These are phyloP conservation scores for Gyrodon lividus DNA, from an alignment of 768 basidiomycete species.

Conservation along the genomic window DNA sequence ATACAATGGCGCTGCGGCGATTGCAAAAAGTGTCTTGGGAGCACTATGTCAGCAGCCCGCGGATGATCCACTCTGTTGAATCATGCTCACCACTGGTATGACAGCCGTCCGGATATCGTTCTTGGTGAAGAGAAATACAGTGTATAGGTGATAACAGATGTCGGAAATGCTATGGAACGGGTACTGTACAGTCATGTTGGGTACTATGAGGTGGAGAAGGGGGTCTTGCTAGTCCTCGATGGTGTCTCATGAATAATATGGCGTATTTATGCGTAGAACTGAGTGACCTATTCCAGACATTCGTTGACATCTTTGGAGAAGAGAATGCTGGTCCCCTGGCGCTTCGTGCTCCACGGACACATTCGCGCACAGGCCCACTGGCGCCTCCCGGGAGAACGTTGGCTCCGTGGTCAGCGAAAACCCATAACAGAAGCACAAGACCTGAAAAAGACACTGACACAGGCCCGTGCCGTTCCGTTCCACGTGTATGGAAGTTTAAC, in stretches of 20 bases:
- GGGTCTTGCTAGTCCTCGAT: neutral
- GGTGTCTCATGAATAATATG: neutral
- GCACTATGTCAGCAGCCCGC: slow-evolving; percentile 1
- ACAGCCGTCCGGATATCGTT: slow-evolving; percentile 48
- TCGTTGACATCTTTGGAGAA: too few relatives aligned
- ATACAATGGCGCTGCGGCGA: slow-evolving; percentile 33
- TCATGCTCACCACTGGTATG: slow-evolving; percentile 42
- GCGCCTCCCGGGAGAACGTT: too few relatives aligned
- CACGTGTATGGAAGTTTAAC: too few relatives aligned
- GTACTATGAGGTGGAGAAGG: neutral
- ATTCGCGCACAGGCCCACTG: too few relatives aligned
- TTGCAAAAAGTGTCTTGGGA: slow-evolving; percentile 33
- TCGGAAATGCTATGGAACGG: slow-evolving; percentile 7
- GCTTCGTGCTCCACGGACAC: too few relatives aligned
- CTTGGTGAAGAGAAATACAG: slow-evolving; percentile 42
- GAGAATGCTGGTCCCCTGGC: too few relatives aligned
- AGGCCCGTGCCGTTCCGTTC: too few relatives aligned
- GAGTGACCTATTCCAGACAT: neutral
- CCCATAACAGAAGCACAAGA: too few relatives aligned
- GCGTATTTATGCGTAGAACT: neutral
- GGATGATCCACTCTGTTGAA: fast-evolving
- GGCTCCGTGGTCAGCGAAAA: too few relatives aligned
- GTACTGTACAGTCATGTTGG: slow-evolving; percentile 20
- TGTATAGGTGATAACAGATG: slow-evolving; percentile 25
- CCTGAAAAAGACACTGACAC: too few relatives aligned